phyloP scores from a whole-genome alignment of 306 rosid genomes.

The Dryas alaskensis region DNA sequence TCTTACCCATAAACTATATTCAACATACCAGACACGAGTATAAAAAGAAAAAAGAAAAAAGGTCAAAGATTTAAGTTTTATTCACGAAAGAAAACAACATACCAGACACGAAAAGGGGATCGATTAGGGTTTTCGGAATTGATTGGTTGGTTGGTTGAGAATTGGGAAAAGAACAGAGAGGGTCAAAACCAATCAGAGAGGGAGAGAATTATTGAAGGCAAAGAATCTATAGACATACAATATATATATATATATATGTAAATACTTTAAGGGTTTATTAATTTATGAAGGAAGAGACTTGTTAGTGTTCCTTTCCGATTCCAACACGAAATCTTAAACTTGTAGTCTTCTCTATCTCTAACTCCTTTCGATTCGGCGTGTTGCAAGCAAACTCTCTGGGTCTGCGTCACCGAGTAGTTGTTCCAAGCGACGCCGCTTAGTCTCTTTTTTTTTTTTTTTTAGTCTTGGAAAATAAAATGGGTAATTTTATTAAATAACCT shows the following conservation, averaged over 20 bases:
- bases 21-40: not conserved
- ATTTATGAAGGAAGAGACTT: conserved; percentile 14
- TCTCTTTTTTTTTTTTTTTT: no score
- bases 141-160: not conserved
- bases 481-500: no score
- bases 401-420: not conserved
- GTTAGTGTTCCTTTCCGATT: conserved; percentile 20
- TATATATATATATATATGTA: not conserved
- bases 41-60: not conserved
- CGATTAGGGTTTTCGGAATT: not conserved
- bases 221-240: no score
- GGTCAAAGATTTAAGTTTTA: not conserved
- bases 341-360: not conserved
- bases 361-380: conserved; percentile 13
- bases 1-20: conserved; percentile 4
- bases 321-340: conserved; percentile 36
- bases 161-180: not conserved
- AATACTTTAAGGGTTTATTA: not conserved
- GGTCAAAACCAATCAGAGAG: conserved; percentile 17
- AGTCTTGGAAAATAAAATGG: no score
- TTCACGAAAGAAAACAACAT: conserved; percentile 11
- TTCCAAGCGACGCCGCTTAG: not conserved
- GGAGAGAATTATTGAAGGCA: not conserved
- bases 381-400: conserved; percentile 30
- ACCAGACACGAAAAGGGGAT: conserved; percentile 30